Evolutionary conservation across 257 asterid species (phyloP).

Genomic region (Solanum chiquidenum): DNA sequence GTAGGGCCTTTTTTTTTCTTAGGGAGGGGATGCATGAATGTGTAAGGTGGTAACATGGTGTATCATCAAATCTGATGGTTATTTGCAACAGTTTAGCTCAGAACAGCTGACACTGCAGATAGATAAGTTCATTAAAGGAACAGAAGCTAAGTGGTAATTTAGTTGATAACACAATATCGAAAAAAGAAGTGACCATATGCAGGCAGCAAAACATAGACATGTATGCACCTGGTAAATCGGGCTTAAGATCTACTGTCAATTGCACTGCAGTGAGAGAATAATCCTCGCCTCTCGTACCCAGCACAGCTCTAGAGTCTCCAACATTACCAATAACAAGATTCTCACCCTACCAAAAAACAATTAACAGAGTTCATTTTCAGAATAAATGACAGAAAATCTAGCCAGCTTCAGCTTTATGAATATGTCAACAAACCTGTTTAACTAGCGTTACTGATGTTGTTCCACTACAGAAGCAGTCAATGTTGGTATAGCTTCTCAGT

Average conservation of each 20-base stretch:
- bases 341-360: conserved; percentile 33
- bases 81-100: neutral
- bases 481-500: conserved; percentile 5
- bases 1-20: neutral
- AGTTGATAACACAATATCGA: neutral
- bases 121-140: neutral
- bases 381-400: neutral
- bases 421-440: conserved; percentile 7
- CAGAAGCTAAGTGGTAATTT: neutral
- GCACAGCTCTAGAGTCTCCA: conserved; percentile 73
- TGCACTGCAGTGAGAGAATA: conserved; percentile 41
- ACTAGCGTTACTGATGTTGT: conserved; percentile 18
- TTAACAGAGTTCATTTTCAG: neutral
- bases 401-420: neutral
- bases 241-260: conserved; percentile 74
- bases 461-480: conserved; percentile 18
- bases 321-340: conserved; percentile 61
- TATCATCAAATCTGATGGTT: neutral
- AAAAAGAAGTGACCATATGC: neutral
- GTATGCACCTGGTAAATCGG: conserved; percentile 56
- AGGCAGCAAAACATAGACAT: neutral
- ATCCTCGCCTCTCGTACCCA: conserved; percentile 49
- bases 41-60: neutral
- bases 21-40: neutral
- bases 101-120: neutral